Conservation (phyloP, 78 protist species). For the slime mould (Dictyostelium discoideum) region dicty_2.7 NC_007090.3:473001-473500, state of each 20-base stretch:
- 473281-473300: conserved; percentile 92
- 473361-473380: no score
- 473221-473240: conserved; percentile 90
- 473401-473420: no score
- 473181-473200: conserved; percentile 44
- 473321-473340: conserved; percentile 86
- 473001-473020: conserved; percentile 80
- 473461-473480: conserved; percentile 92
- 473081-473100: conserved; percentile 86
- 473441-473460: conserved; percentile 98
- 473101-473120: conserved; percentile 82
- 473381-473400: no score
- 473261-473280: conserved; percentile 90
- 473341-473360: no score
- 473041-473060: conserved; percentile 68
- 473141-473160: conserved; percentile 73
- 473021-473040: conserved; percentile 66
- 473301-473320: conserved; percentile 83
- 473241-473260: conserved; percentile 85
- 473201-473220: conserved; percentile 84
- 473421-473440: conserved; percentile 92
- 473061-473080: conserved; percentile 64
- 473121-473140: conserved; percentile 60
- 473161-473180: conserved; percentile 74
- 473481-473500: conserved; percentile 92